Evolutionary conservation across 345 rosid genomes (phyloP), one percentile per base, ranked within the genome.

Genomic region (Draba incana): DNA sequence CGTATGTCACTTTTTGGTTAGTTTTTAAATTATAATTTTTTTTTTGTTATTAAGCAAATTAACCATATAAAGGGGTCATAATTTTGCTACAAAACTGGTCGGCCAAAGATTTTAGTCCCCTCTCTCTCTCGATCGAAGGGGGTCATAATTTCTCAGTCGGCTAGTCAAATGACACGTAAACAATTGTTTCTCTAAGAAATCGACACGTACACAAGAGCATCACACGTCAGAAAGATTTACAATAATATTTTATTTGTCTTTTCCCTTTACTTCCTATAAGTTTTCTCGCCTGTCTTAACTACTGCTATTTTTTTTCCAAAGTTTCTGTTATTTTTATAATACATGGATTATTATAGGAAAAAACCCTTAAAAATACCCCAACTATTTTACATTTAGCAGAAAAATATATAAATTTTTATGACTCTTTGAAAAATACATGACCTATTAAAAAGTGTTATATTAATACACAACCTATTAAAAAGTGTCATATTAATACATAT

Each of bases 141-240:
- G 6, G 20, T 35, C 46, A 28, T 64, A 11, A 50, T 52, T 20
- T 65, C 15, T 39, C 25, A 51, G 46, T 52, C 61, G 62, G 69
- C 55, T 13, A 31, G 25, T 43, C 23, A 13, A 37, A 10, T 10
- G 65, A 64, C 70, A 64, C 65, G 76, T 72, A 47, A 46, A 11
- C 23, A 14, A 10, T 14, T 11, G 11, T 3, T 2, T 16, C 8
- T 10, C 2, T 14, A 5, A 0, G 1, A 10, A 16, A 4, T 1
- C 2, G 65, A 56, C 76, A 72, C 52, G 45, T 57, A 46, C 31
- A 13, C 12, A 6, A 46, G 35, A 10, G 28, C 4, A 6, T 33
- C 23, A 43, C 72, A 73, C 68, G 49, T 58, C 61, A 49, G 46
- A 41, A 39, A 5, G 4, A n/a, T 42, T 13, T 0, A 2, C 14